Base-by-base conservation (phyloP, 2,329 filamentous ascomycete genomes). In the Ophiostoma montium region DNA sequence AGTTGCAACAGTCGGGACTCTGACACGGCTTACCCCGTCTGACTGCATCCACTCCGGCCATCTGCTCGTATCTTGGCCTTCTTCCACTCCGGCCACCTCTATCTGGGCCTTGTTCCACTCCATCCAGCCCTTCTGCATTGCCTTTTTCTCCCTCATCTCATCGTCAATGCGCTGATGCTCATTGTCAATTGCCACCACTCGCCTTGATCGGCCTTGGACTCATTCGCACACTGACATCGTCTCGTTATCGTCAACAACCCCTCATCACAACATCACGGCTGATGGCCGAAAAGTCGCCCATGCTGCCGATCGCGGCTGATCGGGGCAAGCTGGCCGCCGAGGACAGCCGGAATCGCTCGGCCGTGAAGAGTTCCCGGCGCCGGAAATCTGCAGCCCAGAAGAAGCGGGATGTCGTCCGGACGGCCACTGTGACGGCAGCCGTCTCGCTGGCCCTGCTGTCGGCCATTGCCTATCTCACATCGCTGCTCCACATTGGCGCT, bases 201-300 rank as follows among this genome's bases (percentile, higher is more conserved):
- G 23, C 8, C 8, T 27, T 21, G 23, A 27, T 41, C 12, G 38
- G 2, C 27, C 19, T 11, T 13, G 19, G 13, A 21, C 38, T 23
- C 23, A 23, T 11, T 7, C 19, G 21, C n/a, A n/a, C 19, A 23
- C 21, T 41, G 38, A 27, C 23, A 8, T 27, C 8, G 4, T 27
- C 23, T 27, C 5, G 23, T 27, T 27, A 27, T 27, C 23, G 23
- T 8, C 23, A 27, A 5, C 23, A 35, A 23, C 11, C 41, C 6
- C 15, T n/a, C 23, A 31, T 43, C 41, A 18, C n/a, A 19, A 41
- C 19, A 46, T 21, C 44, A 35, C 23, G 32, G 4, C 38, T 8
- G 23, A 41, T 41, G 38, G 32, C 32, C 61, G 82, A 86, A 67
- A 70, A 68, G 50, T 84, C 80, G 46, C 82, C 83, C 51, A 71